These are phyloP conservation scores for Cladosporium sp. DNA, from an alignment of 2,329 filamentous ascomycete species.

Conservation along the genomic window DNA sequence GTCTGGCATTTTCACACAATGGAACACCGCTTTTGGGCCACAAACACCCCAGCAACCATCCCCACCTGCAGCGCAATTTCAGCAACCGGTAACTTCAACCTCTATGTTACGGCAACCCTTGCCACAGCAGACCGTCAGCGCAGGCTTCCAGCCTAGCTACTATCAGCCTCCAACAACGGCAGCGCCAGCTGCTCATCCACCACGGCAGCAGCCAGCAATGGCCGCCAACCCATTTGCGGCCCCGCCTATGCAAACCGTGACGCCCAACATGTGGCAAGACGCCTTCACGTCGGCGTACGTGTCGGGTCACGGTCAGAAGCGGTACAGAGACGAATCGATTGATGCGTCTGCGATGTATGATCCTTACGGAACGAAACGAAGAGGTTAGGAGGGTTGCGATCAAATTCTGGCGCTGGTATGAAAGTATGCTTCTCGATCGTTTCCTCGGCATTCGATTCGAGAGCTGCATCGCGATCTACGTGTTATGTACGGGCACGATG, in stretches of 20 bases:
- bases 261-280: slow-evolving; percentile 48
- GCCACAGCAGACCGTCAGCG: slow-evolving; percentile 4
- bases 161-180: slow-evolving; percentile 4
- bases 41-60: slow-evolving; percentile 38
- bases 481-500: no score
- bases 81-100: slow-evolving; percentile 19
- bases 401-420: background rate
- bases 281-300: slow-evolving; percentile 36
- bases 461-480: no score
- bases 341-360: slow-evolving; percentile 1
- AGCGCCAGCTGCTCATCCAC: background rate
- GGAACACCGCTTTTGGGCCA: slow-evolving; percentile 85
- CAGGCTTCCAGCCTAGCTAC: slow-evolving; percentile 4
- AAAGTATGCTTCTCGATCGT: no score
- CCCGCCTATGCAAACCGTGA: slow-evolving; percentile 30
- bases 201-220: background rate
- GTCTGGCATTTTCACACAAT: slow-evolving; percentile 59
- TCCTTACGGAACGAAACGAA: slow-evolving; percentile 16
- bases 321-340: slow-evolving; percentile 36
- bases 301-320: slow-evolving; percentile 36
- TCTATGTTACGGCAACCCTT: slow-evolving; percentile 33
- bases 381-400: slow-evolving; percentile 11
- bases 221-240: background rate
- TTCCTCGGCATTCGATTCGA: no score
- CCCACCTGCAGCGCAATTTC: slow-evolving; percentile 29